These are phyloP conservation scores for Aspergillus steynii DNA, from an alignment of 495 filamentous ascomycete genomes.

Conservation along the genomic window DNA sequence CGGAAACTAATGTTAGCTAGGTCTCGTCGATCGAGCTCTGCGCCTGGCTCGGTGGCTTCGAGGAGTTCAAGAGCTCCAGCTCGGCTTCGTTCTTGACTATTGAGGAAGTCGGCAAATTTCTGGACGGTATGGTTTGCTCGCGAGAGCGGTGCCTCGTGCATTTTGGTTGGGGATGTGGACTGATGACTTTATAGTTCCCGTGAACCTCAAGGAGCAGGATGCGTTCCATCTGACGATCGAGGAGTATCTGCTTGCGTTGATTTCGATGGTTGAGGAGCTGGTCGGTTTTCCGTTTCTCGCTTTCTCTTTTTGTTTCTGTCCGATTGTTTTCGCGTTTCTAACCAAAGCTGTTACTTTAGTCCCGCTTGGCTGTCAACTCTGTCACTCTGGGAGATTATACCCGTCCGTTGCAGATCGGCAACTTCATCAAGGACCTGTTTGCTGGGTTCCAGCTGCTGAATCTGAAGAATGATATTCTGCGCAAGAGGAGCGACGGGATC, in stretches of 20 bases:
- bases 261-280: slow-evolving; percentile 86
- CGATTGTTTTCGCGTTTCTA: neutral
- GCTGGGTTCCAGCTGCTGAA: slow-evolving; percentile 96
- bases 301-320: neutral
- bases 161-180: neutral
- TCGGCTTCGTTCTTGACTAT: slow-evolving; percentile 70
- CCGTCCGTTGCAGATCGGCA: slow-evolving; percentile 79
- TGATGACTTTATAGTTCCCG: slow-evolving; percentile 83
- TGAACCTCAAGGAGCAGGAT: slow-evolving; percentile 88
- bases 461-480: slow-evolving; percentile 89
- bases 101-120: slow-evolving; percentile 77
- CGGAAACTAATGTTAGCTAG: slow-evolving; percentile 25
- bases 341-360: slow-evolving; percentile 36
- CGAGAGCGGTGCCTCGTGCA: slow-evolving; percentile 4
- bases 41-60: slow-evolving; percentile 71
- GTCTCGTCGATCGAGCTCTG: slow-evolving; percentile 69
- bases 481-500: slow-evolving; percentile 85
- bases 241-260: slow-evolving; percentile 88
- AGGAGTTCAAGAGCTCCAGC: slow-evolving; percentile 40
- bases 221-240: slow-evolving; percentile 94
- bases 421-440: slow-evolving; percentile 93
- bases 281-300: slow-evolving; percentile 34
- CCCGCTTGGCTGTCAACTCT: slow-evolving; percentile 90
- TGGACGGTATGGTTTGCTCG: slow-evolving; percentile 58
- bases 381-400: slow-evolving; percentile 89